Base-by-base conservation (phyloP, 1,284 basidiomycete species). In the Apiotrichum siamense region DNA sequence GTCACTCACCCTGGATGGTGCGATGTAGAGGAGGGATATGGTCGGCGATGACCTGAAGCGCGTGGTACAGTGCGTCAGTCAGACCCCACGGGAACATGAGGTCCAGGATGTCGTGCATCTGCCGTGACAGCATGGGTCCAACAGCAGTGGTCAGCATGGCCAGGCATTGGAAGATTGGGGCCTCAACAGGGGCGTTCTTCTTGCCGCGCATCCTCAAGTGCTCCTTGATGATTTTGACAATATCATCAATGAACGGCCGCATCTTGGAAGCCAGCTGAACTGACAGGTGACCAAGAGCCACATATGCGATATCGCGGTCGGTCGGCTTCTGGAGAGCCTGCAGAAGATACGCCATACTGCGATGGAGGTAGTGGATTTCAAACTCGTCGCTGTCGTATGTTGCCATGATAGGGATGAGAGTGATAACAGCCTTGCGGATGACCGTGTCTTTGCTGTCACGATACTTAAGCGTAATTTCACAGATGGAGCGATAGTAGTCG, bases 131-230 rank as follows among this genome's bases (percentile, higher is more conserved):
- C 67, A 93, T 94, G 1, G 93, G 92, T 0, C 96, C 96, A 33
- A 99, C 92, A 5, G 96, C 91, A 0, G 85, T 83, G 1, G 93
- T 92, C 45, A 98, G 79, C 88, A 97, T 93, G 31, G 91, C 91
- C 44, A 98, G 83, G 72, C 96, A 98, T 77, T 97, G 89, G 69
- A 99, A 98, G 59, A 98, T 93, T 0, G 94, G 88, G 57, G 90
- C 90, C 74, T 97, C 94, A 15, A 87, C 85, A 5, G 88, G 87
- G 3, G 89, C 88, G 65, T 90, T 91, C 79, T 94, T 97, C 72
- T 87, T 90, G 40, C 90, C 92, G 70, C 87, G 78, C 64, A 83
- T 82, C 65, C 88, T 84, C 32, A 99, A 74, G 20, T 89, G 90
- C 54, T 84, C 80, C 73, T 97, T 97, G 67, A 97, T 88, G 51